A percentile compares a stretch with the other conserved stretches of the same genome.
These are phyloP conservation scores for Sclerotinia sclerotiorum DNA, from an alignment of 2,329 filamentous ascomycete species.

Conservation along the genomic window DNA sequence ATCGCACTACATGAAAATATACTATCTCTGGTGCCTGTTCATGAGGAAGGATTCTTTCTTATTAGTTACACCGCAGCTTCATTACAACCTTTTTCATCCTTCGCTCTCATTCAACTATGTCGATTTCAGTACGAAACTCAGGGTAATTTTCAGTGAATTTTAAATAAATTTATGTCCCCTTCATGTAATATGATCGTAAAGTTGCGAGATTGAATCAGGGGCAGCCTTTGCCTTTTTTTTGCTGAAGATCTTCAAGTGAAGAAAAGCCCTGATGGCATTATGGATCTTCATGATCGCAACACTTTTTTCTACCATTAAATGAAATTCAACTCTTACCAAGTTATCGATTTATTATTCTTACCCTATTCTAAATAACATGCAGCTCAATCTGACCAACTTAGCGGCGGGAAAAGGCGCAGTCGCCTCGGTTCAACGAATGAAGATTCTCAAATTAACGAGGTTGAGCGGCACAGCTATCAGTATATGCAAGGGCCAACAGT, in stretches of 20 bases:
- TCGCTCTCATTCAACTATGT: not conserved
- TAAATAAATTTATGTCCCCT: too few relatives aligned
- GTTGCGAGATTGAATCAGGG: not conserved
- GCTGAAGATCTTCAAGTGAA: slow-evolving; percentile 3
- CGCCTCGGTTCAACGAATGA: slow-evolving; percentile 17
- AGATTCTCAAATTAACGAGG: slow-evolving; percentile 14
- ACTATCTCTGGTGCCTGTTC: not conserved
- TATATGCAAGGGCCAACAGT: slow-evolving; percentile 21
- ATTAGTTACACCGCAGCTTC: slow-evolving; percentile 9
- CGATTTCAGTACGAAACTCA: not conserved
- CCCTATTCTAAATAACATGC: not conserved
- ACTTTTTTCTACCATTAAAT: not conserved
- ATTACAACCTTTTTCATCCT: slow-evolving; percentile 7
- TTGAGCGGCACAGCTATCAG: slow-evolving; percentile 20
- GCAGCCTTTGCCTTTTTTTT: not conserved
- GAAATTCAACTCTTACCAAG: not conserved
- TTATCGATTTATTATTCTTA: slow-evolving; percentile 11
- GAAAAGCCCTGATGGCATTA: not conserved
- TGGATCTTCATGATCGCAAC: not conserved
- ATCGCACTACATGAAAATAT: not conserved
- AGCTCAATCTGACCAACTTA: slow-evolving; percentile 17
- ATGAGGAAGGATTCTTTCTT: slow-evolving; percentile 2
- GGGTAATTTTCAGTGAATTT: not conserved
- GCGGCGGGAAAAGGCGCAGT: slow-evolving; percentile 23
- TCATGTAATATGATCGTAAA: not conserved